phyloP scores from a whole-genome alignment of 257 asterid species.

The Fraxinus excelsior region DNA sequence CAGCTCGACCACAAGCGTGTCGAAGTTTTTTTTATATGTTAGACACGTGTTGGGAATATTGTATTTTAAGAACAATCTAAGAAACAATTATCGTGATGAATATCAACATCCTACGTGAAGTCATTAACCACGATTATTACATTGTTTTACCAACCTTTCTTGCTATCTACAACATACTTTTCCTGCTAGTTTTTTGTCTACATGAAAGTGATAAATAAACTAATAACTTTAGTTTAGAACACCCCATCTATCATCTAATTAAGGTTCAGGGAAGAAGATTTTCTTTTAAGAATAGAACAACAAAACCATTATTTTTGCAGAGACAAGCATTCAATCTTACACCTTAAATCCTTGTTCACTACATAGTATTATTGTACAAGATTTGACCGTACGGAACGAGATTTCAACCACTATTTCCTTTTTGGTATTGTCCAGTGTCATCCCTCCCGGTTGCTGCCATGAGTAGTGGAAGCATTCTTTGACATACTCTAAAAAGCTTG shows the following conservation, averaged over 20 bases:
- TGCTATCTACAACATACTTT: background rate
- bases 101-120: background rate
- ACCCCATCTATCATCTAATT: background rate
- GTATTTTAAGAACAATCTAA: background rate
- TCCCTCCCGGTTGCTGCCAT: background rate
- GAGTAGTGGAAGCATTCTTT: conserved; percentile 12
- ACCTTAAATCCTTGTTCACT: background rate
- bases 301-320: background rate
- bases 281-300: conserved; percentile 5
- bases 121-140: background rate
- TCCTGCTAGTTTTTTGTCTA: background rate
- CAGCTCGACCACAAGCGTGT: too few species aligned
- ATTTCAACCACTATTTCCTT: background rate
- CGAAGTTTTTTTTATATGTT: background rate
- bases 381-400: background rate
- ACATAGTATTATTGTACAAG: background rate
- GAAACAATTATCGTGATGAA: background rate
- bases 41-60: background rate
- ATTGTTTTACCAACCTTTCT: background rate
- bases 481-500: background rate
- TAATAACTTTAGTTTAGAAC: background rate
- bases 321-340: background rate
- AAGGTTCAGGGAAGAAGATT: too few species aligned
- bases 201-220: background rate
- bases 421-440: background rate